Conservation (phyloP, 139 green algal genomes). For the Asterochloris erici region DNA sequence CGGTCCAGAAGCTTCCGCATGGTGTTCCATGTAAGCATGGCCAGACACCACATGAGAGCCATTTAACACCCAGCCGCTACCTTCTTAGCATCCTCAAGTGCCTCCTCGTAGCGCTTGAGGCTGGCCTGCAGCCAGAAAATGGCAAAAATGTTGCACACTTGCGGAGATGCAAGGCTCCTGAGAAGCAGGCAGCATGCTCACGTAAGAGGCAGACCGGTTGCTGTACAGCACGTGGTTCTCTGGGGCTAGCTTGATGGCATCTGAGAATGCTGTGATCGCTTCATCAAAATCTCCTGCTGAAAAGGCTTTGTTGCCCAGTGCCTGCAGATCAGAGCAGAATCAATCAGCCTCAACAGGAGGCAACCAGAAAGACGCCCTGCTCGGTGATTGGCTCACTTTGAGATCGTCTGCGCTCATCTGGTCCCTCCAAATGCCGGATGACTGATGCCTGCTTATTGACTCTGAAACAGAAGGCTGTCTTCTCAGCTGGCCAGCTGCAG, state of each 20-base stretch:
- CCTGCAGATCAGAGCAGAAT: constrained; percentile 49
- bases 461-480: too few relatives aligned
- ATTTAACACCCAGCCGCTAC: constrained; percentile 27
- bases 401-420: constrained; percentile 1
- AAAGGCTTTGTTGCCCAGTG: constrained; percentile 93
- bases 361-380: background rate
- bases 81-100: constrained; percentile 84
- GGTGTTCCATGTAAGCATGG: too few relatives aligned
- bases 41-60: too few relatives aligned
- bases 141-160: background rate
- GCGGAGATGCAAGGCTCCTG: background rate
- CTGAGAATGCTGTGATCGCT: constrained; percentile 80
- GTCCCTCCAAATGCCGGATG: too few relatives aligned
- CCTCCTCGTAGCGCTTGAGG: constrained; percentile 73
- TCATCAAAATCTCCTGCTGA: constrained; percentile 71
- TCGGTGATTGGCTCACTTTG: background rate
- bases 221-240: constrained; percentile 94
- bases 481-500: too few relatives aligned
- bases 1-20: too few relatives aligned
- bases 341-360: background rate
- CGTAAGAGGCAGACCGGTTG: constrained; percentile 87
- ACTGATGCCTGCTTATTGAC: too few relatives aligned
- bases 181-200: constrained; percentile 20
- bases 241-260: constrained; percentile 77
- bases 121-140: constrained; percentile 51